These are phyloP conservation scores for Hapsidospora chrysogenum DNA, from an alignment of 495 filamentous ascomycete genomes.

Conservation along the genomic window DNA sequence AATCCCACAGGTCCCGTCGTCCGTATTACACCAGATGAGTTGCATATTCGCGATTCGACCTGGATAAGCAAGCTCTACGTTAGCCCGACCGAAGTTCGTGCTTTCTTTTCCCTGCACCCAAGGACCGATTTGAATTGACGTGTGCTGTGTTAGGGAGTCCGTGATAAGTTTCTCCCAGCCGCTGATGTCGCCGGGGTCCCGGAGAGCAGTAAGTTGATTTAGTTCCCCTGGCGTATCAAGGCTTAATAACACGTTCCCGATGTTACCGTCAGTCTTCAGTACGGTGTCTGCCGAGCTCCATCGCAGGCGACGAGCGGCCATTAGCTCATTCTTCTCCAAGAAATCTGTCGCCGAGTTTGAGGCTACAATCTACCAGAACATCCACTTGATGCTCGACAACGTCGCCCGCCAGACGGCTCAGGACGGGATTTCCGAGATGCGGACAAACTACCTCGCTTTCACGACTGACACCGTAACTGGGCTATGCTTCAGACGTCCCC, in stretches of 20 bases:
- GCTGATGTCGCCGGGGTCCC: neutral
- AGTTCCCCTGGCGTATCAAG: no score
- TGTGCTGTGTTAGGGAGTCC: no score
- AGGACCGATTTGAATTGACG: no score
- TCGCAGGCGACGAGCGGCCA: slow-evolving; percentile 22
- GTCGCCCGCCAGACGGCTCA: neutral
- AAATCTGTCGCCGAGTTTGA: slow-evolving; percentile 6
- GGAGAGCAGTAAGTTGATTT: neutral
- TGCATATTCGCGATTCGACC: slow-evolving; percentile 27
- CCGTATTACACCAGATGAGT: slow-evolving; percentile 29
- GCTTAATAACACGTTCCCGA: no score
- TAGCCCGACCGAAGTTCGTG: neutral
- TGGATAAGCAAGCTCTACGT: slow-evolving; percentile 15
- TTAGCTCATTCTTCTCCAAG: slow-evolving; percentile 32
- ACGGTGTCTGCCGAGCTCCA: slow-evolving; percentile 24
- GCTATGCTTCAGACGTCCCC: neutral
- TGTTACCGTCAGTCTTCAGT: neutral
- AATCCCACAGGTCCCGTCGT: slow-evolving; percentile 26
- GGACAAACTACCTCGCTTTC: no score
- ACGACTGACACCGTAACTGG: neutral
- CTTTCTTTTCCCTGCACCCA: no score
- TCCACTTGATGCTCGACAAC: slow-evolving; percentile 5
- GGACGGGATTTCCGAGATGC: neutral
- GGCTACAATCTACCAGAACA: slow-evolving; percentile 6
- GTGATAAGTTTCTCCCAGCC: slow-evolving; percentile 6